phyloP scores from a whole-genome alignment of 805 yeast species.

The Ogataea salicorniae region DNA sequence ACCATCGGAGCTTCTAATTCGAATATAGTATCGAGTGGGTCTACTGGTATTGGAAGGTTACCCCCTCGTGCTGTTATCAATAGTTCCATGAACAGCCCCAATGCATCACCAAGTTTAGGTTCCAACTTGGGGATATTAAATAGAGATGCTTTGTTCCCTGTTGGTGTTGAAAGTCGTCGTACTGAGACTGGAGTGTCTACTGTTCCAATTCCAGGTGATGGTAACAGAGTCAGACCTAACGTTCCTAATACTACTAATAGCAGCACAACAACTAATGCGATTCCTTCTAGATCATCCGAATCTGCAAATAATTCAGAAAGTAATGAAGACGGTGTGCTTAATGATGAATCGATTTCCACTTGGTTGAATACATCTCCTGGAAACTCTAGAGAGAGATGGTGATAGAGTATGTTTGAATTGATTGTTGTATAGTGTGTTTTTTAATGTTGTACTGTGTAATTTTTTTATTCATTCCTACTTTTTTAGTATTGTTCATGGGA shows the following conservation, averaged over 20 bases:
- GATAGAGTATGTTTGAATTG: background rate
- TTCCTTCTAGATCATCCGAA: no score
- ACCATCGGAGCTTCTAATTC: background rate
- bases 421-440: background rate
- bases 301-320: background rate
- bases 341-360: background rate
- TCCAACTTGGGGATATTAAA: constrained; percentile 6
- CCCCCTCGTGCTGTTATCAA: no score
- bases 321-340: background rate
- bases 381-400: background rate
- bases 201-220: constrained; percentile 3
- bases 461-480: no score
- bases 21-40: background rate
- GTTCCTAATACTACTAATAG: background rate
- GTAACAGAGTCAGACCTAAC: background rate
- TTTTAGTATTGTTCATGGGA: no score
- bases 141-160: constrained; percentile 33
- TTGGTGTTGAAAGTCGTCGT: constrained; percentile 46
- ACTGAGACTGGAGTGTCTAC: constrained; percentile 43
- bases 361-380: background rate
- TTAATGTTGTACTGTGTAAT: no score
- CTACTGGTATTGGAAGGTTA: background rate
- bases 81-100: background rate
- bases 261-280: background rate
- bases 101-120: background rate